Evolutionary conservation across 2,329 filamentous ascomycete species (phyloP), one percentile per base, ranked within the genome.

Genomic region (Parastagonospora nodorum): DNA sequence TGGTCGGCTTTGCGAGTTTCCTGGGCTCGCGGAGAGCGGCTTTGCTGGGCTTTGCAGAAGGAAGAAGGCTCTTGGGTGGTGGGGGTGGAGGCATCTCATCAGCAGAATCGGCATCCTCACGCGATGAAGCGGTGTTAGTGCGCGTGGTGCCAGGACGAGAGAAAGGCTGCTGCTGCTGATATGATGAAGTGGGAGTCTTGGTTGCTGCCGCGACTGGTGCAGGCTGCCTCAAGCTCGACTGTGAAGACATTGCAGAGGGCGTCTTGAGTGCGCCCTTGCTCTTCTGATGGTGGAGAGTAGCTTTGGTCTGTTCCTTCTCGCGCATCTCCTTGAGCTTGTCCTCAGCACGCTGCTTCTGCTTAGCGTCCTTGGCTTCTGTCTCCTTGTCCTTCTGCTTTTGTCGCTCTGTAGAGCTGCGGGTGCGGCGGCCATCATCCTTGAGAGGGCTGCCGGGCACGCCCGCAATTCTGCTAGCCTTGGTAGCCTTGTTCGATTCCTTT

Each of bases 301-400:
- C 88, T 67, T 88, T 89, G 59, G 88, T 84, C 5, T 87, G 80
- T 66, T 90, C 87, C 71, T 88, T 87, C 60, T 86, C 83, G 8
- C 88, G 83, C 37, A 82, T 84, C 63, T 86, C 88, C 57, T 88
- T 85, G 2, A 89, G 76, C 64, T 85, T 87, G 16, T 86, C 85
- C 12, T 80, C 82, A 59, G 84, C 78, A 19, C 80, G 81, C 58
- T 83, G 82, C 38, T 84, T 80, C 57, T 89, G 86, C 66, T 85
- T 88, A 6, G 75, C 72, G 41, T 82, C 80, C 54, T 78, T 80
- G 10, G 75, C 71, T 37, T 83, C 80, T 56, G 82, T 81, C 32
- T 88, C 84, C 42, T 81, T 83, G 31, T 85, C 83, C 45, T 71
- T 72, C 24, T 72, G 66, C 65, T 86, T 88, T 60, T 87, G 82